Evolutionary conservation across 2,329 filamentous ascomycete genomes (phyloP), one percentile per base, ranked within the genome.

Genomic region (Coniochaeta sp.): DNA sequence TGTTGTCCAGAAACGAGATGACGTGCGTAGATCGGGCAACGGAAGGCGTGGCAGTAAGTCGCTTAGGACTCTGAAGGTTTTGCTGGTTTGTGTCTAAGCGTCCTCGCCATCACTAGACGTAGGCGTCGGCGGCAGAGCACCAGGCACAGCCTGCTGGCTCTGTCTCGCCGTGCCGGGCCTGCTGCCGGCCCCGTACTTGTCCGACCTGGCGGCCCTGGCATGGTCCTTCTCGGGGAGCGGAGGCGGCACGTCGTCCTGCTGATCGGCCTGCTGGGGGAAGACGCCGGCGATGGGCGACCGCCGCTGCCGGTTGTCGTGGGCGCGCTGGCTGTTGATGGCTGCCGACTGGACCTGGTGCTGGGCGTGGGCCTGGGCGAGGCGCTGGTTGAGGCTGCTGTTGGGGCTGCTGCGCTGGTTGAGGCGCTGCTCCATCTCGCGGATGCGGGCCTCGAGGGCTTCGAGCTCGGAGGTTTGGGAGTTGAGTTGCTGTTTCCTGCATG

Each of bases 341-440:
- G 54, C 54, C 8, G 54, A 34, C 28, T 57, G 54, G n/a, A 34
- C 31, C 54, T 57, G 28, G 54, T 34, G 28, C 19, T 57, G 31
- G 60, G 59, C 67, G 67, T 44, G 68, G 66, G 64, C 64, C 70
- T 64, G 60, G 62, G 61, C 61, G 19, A 54, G 52, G 62, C 14
- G 43, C 52, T 60, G 50, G 59, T 40, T 40, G 33, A 56, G 60
- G 60, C 54, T 62, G 61, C 28, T 61, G 59, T 59, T 55, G 54
- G 28, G 50, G 34, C 59, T 19, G 34, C 43, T 57, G 58, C 40
- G 62, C 60, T 40, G 38, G 62, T 73, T 62, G 67, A 98, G 82
- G 52, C 89, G 88, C 67, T 89, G 83, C 76, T 97, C 93, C 75
- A 95, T 91, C 69, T 92, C 91, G 67, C 86, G 88, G 67, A 98